These are phyloP conservation scores for Solanum gandarillasii DNA, from an alignment of 257 asterid species.

Conservation along the genomic window DNA sequence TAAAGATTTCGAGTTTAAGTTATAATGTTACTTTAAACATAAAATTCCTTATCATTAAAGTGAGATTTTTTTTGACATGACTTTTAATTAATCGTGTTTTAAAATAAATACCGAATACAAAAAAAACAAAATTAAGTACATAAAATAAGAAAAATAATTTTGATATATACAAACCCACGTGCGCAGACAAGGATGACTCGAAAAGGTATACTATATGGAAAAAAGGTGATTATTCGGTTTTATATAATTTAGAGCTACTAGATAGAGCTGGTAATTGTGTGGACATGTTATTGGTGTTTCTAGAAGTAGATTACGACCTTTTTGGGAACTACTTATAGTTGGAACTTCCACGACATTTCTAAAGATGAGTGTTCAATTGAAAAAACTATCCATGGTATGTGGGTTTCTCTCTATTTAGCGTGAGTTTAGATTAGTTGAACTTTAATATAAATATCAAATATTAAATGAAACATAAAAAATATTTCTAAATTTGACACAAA, in stretches of 20 bases:
- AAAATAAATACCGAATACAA: neutral
- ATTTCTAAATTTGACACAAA: too few relatives aligned
- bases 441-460: too few relatives aligned
- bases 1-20: rapidly evolving
- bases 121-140: neutral
- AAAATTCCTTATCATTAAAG: rapidly evolving
- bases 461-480: rapidly evolving
- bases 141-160: neutral
- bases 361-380: neutral
- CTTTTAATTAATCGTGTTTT: rapidly evolving
- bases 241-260: neutral
- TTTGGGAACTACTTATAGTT: neutral
- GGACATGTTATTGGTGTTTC: constrained; percentile 1
- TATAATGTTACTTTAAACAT: rapidly evolving
- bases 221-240: neutral
- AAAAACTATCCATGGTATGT: neutral
- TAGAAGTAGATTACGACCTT: neutral
- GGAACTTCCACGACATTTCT: neutral
- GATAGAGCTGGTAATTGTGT: neutral
- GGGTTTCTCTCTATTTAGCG: too few relatives aligned
- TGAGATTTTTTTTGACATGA: neutral
- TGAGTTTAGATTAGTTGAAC: too few relatives aligned
- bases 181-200: constrained; percentile 61
- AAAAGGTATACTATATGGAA: neutral
- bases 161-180: constrained; percentile 28